A percentile compares a stretch with the other conserved stretches of the same genome.
phyloP scores from a whole-genome alignment of 2,329 filamentous ascomycete genomes.

The Ophiocordyceps unilateralis region DNA sequence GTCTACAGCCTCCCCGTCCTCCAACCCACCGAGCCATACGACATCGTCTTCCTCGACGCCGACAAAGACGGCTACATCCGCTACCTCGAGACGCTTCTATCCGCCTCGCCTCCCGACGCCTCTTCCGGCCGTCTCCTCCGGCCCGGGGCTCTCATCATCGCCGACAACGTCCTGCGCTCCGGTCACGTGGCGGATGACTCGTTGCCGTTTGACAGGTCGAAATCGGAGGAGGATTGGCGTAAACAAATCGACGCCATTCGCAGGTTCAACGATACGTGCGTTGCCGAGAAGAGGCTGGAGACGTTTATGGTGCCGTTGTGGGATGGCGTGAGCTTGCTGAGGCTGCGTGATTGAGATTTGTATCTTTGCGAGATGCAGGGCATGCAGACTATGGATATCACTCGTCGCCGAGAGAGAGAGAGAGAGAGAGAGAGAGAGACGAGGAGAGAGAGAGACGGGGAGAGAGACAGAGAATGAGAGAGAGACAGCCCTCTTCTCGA shows the following conservation, averaged over 20 bases:
- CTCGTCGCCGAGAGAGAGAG: too few species aligned
- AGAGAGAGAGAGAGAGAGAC: too few species aligned
- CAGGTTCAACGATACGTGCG: conserved; percentile 17
- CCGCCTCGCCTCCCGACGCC: conserved; percentile 20
- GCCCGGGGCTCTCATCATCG: conserved; percentile 31
- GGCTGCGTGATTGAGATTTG: conserved; percentile 20
- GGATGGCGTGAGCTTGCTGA: conserved; percentile 23
- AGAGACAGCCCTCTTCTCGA: too few species aligned
- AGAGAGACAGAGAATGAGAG: too few species aligned
- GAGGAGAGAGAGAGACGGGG: too few species aligned
- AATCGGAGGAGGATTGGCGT: conserved; percentile 2
- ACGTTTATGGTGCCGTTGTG: conserved; percentile 23
- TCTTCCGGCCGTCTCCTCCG: conserved; percentile 23
- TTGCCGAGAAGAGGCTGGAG: conserved; percentile 19
- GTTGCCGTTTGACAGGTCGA: conserved; percentile 1
- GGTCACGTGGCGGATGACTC: conserved; percentile 25
- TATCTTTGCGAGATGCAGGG: too few species aligned
- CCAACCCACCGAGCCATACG: conserved; percentile 21
- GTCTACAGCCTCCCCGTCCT: conserved; percentile 16
- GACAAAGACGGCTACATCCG: conserved; percentile 32
- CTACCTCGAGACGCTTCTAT: conserved; percentile 29
- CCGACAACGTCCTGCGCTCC: conserved; percentile 34
- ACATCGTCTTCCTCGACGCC: conserved; percentile 36
- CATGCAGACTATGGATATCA: too few species aligned
- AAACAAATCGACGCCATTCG: conserved; percentile 12